Percentiles rank a stretch among this genome's conserved stretches.
Conservation (phyloP, 2,329 filamentous ascomycete genomes). For the Huntiella moniliformis region DNA sequence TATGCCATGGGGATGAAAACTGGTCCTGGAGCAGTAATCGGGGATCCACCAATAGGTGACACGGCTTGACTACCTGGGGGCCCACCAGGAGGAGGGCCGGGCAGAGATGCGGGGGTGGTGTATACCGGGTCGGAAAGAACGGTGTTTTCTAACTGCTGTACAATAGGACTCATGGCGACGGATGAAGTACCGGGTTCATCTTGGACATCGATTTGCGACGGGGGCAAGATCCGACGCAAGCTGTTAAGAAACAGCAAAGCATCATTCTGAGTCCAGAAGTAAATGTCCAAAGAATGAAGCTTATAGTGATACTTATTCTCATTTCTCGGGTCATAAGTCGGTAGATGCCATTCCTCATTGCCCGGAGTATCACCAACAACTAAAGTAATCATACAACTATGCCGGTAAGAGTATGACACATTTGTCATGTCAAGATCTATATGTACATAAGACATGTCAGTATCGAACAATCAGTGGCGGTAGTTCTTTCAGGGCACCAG, state of each 20-base stretch:
- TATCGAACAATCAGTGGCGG: slow-evolving; percentile 39
- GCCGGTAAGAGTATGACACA: slow-evolving; percentile 54
- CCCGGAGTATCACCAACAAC: slow-evolving; percentile 32
- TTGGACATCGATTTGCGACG: slow-evolving; percentile 39
- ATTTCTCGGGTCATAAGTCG: slow-evolving; percentile 51
- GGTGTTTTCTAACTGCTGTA: slow-evolving; percentile 54
- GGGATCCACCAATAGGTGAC: neutral
- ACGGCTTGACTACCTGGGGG: slow-evolving; percentile 10
- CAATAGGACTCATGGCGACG: slow-evolving; percentile 43
- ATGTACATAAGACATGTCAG: slow-evolving; percentile 44
- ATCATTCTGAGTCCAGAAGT: slow-evolving; percentile 62
- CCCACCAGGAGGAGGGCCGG: slow-evolving; percentile 13
- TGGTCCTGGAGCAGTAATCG: slow-evolving; percentile 19
- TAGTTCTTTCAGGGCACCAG: slow-evolving; percentile 28
- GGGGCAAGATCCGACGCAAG: slow-evolving; percentile 44
- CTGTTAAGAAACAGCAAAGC: slow-evolving; percentile 52
- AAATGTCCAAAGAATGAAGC: slow-evolving; percentile 56
- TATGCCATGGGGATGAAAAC: slow-evolving; percentile 49
- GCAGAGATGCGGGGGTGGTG: slow-evolving; percentile 14
- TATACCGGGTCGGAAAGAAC: slow-evolving; percentile 44
- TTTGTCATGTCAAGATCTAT: slow-evolving; percentile 46
- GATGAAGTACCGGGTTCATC: slow-evolving; percentile 41
- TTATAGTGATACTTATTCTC: slow-evolving; percentile 65
- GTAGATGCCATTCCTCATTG: slow-evolving; percentile 53
- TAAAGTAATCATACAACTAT: slow-evolving; percentile 51